Evolutionary conservation across 768 basidiomycete genomes (phyloP), one percentile per base, ranked within the genome.

Genomic region (Sporobolomyces pararoseus): DNA sequence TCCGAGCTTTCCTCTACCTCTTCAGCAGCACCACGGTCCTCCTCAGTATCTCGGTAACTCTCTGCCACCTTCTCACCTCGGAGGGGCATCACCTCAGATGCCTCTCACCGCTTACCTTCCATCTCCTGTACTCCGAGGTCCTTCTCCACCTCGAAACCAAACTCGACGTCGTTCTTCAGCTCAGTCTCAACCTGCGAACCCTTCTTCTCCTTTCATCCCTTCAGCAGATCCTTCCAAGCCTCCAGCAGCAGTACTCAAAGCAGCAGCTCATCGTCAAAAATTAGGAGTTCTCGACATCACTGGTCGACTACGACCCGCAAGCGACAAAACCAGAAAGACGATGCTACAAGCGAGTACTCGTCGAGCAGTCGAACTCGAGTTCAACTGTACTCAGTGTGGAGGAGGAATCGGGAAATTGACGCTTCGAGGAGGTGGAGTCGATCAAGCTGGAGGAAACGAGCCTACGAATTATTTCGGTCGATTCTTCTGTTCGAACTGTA

Each of bases 241-340:
- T 51, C 34, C 46, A 19, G 31, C 44, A 1, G 59, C 37, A 25
- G 64, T 70, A 6, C 37, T 70, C 34, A 23, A 27, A 29, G 69
- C 69, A 3, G 52, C 53, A 17, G 59, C 63, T 4, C 35, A 55
- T 35, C 63, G 69, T 19, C 4, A 32, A 34, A 35, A 49, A 39
- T 46, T 70, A 58, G 64, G 64, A 44, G 54, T 66, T 46, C 59
- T 61, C 59, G 69, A 70, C 54, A 49, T 70, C 27, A 70, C 69
- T 1, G 69, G 69, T 12, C 69, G 69, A 17, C 52, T 54, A 4
- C 1, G 42, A 3, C 10, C 50, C n/a, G 31, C 31, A 19, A 46
- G 34, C 23, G 50, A 61, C 13, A 5, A 2, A 14, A 46, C 46
- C 21, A 44, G 59, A 19, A 42, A 46, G 23, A 49, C 44, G 23